Evolutionary conservation across 352 stramenopile species (phyloP).

Genomic region (Thalassiosira sp.): DNA sequence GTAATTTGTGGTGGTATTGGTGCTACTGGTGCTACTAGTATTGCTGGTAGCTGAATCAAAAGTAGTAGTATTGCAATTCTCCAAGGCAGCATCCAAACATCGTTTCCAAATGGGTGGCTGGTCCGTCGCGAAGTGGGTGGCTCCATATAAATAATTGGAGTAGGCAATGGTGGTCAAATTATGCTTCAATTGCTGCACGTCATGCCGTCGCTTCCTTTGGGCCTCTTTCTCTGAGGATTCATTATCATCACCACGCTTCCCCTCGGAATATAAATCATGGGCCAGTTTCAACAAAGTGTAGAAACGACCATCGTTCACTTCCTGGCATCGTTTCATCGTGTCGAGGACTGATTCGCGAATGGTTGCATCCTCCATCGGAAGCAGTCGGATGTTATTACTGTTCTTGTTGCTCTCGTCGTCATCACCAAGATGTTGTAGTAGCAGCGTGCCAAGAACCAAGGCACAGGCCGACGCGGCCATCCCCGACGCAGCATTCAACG

Average conservation of each 20-base stretch:
- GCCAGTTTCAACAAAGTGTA: conserved; percentile 48
- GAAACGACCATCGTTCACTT: conserved; percentile 63
- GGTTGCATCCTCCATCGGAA: neutral
- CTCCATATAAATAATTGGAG: conserved; percentile 57
- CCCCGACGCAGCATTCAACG: conserved; percentile 24
- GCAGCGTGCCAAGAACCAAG: no score
- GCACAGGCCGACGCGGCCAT: conserved; percentile 27
- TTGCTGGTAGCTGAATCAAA: neutral
- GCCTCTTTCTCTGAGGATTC: neutral
- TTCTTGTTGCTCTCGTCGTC: neutral
- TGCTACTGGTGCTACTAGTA: neutral
- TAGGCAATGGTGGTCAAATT: conserved; percentile 40
- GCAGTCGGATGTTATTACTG: neutral
- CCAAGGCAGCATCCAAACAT: conserved; percentile 55
- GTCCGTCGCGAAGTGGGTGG: conserved; percentile 52
- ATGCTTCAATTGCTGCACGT: neutral
- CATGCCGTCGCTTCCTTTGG: neutral
- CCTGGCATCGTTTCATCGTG: conserved; percentile 44
- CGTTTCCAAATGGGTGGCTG: conserved; percentile 69
- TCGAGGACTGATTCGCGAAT: neutral
- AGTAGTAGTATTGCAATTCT: neutral
- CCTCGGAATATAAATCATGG: neutral
- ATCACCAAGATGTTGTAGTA: neutral
- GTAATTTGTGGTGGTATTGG: conserved; percentile 17
- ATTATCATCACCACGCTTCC: neutral